These are phyloP conservation scores for Penicillium paxilli DNA, from an alignment of 495 filamentous ascomycete genomes.

Conservation along the genomic window DNA sequence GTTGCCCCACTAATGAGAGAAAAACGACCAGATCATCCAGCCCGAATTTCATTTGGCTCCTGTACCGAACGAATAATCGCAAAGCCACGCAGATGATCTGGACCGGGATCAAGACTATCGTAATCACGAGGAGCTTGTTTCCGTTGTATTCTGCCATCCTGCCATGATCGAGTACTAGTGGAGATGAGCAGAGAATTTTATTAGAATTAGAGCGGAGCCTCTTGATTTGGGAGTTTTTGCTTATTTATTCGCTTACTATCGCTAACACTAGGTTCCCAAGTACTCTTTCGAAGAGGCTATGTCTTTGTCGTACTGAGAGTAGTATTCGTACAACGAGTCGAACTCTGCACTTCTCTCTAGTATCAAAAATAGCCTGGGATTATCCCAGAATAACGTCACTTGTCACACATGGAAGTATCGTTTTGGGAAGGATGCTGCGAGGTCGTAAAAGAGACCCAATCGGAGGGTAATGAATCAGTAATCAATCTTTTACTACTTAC, in stretches of 20 bases:
- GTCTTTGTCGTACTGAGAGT: not conserved
- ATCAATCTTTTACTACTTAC: not conserved
- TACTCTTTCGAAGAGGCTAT: not conserved
- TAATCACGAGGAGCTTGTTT: not conserved
- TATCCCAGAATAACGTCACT: not conserved
- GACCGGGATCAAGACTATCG: not conserved
- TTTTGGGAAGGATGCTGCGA: not conserved
- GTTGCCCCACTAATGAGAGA: not conserved
- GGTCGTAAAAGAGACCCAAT: not conserved
- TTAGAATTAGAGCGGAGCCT: not conserved
- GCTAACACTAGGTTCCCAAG: too few species aligned
- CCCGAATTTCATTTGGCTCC: constrained; percentile 1
- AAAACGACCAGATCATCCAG: constrained; percentile 1
- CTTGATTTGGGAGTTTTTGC: not conserved
- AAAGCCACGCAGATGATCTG: not conserved
- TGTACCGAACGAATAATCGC: not conserved
- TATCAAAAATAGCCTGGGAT: not conserved
- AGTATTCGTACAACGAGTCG: not conserved
- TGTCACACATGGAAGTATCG: not conserved
- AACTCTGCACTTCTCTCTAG: not conserved
- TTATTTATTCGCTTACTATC: not conserved
- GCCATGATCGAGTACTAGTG: not conserved
- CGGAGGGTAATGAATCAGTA: not conserved
- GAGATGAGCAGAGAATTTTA: not conserved
- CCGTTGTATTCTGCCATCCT: constrained; percentile 3